Percentiles rank a stretch among this genome's conserved stretches.
Conservation (phyloP, 2,329 filamentous ascomycete genomes). For the Aspergillus amoenus region DNA sequence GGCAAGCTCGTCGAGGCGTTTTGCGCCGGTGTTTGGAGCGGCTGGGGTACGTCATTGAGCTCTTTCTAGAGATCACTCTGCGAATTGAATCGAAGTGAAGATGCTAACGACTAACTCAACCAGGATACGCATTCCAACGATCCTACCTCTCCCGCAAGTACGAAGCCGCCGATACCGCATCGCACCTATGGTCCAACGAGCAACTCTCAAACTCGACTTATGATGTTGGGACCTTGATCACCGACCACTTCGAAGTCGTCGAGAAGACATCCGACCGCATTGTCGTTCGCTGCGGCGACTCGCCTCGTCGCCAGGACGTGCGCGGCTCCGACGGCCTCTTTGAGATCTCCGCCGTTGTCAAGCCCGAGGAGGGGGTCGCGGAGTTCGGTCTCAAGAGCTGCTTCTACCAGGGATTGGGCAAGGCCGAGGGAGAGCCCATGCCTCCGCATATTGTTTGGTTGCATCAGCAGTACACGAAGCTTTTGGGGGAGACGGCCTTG, state of each 20-base stretch:
- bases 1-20: conserved; percentile 63
- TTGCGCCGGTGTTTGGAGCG: conserved; percentile 67
- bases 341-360: conserved; percentile 61
- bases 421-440: conserved; percentile 46
- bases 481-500: conserved; percentile 56
- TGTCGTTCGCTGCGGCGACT: conserved; percentile 65
- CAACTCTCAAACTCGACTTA: conserved; percentile 59
- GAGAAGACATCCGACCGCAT: conserved; percentile 62
- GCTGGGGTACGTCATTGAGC: conserved; percentile 53
- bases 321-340: conserved; percentile 66
- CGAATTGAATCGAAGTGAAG: not conserved
- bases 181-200: conserved; percentile 61
- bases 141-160: conserved; percentile 61
- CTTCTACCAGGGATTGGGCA: conserved; percentile 58
- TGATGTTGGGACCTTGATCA: conserved; percentile 62
- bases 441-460: conserved; percentile 48
- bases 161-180: conserved; percentile 53
- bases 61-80: not conserved
- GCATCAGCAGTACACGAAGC: conserved; percentile 57
- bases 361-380: conserved; percentile 58
- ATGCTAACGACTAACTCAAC: not conserved
- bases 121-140: conserved; percentile 55
- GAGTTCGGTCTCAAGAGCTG: conserved; percentile 66
- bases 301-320: conserved; percentile 57
- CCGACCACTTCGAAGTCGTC: conserved; percentile 71